phyloP scores from a whole-genome alignment of 129 eudicot genomes.

The Lactuca sativa region DNA sequence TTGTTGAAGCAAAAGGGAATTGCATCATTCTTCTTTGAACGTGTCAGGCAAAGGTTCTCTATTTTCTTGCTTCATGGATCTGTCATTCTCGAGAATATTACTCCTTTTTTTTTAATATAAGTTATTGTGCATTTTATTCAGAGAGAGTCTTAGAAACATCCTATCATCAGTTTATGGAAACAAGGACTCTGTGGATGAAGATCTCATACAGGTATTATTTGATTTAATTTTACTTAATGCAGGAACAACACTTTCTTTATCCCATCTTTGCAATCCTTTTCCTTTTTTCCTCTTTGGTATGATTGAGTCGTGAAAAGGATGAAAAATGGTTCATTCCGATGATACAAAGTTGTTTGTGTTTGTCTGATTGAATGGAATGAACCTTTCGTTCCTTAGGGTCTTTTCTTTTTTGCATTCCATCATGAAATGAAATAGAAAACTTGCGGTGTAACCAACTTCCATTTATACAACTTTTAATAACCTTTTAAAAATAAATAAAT shows the following conservation, averaged over 20 bases:
- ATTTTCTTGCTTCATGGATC: neutral
- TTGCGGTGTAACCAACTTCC: too few species aligned
- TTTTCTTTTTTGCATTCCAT: too few species aligned
- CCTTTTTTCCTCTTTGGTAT: neutral
- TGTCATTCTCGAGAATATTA: neutral
- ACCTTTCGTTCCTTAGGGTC: too few species aligned
- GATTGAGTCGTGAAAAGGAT: neutral
- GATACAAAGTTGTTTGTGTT: too few species aligned
- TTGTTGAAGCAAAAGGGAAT: slow-evolving; percentile 68
- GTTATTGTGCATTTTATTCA: slow-evolving; percentile 33
- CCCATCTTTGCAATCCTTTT: neutral
- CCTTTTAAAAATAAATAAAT: too few species aligned
- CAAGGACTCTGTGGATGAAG: slow-evolving; percentile 83
- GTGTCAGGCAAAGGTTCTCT: slow-evolving; percentile 65
- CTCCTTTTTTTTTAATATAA: slow-evolving; percentile 8
- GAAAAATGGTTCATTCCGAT: too few species aligned
- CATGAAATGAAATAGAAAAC: too few species aligned
- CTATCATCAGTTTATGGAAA: slow-evolving; percentile 75
- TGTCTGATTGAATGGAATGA: too few species aligned
- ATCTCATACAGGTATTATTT: slow-evolving; percentile 58
- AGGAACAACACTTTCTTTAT: neutral
- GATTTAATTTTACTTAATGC: neutral
- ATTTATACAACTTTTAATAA: too few species aligned
- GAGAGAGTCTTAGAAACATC: slow-evolving; percentile 74
- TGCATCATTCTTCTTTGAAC: slow-evolving; percentile 75